phyloP scores from a whole-genome alignment of 148 eudicot genomes.

The Chenopodium formosanum region DNA sequence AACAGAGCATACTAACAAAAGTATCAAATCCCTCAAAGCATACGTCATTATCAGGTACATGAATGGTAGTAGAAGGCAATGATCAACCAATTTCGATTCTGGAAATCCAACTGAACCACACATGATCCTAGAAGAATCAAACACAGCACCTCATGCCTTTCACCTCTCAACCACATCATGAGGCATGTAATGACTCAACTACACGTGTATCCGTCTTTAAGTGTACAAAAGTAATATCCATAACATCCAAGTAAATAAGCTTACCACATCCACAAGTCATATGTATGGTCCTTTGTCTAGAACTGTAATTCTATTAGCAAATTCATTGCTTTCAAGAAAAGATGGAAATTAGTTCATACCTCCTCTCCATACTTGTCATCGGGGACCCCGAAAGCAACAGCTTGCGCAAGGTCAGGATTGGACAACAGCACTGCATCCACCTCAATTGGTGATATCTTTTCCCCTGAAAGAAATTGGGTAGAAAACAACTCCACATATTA shows the following conservation, averaged over 20 bases:
- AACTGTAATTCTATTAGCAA: too few relatives aligned
- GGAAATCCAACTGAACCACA: neutral
- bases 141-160: neutral
- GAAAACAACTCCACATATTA: constrained; percentile 16
- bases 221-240: neutral
- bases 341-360: constrained; percentile 40
- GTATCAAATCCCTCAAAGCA: neutral
- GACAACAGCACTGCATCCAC: constrained; percentile 87
- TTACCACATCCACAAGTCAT: neutral
- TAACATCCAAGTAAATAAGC: neutral
- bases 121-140: neutral
- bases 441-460: constrained; percentile 96
- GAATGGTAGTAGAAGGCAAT: neutral
- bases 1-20: neutral
- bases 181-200: neutral
- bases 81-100: neutral
- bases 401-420: constrained; percentile 84
- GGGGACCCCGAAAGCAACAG: constrained; percentile 93
- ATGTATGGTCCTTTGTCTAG: neutral
- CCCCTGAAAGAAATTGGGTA: constrained; percentile 51
- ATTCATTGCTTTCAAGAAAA: neutral
- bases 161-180: neutral
- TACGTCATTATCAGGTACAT: neutral
- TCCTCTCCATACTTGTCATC: constrained; percentile 98
- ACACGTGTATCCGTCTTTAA: constrained; percentile 2